Evolutionary conservation across 2,329 filamentous ascomycete species (phyloP).

Genomic region (Neodidymelliopsis sp.): DNA sequence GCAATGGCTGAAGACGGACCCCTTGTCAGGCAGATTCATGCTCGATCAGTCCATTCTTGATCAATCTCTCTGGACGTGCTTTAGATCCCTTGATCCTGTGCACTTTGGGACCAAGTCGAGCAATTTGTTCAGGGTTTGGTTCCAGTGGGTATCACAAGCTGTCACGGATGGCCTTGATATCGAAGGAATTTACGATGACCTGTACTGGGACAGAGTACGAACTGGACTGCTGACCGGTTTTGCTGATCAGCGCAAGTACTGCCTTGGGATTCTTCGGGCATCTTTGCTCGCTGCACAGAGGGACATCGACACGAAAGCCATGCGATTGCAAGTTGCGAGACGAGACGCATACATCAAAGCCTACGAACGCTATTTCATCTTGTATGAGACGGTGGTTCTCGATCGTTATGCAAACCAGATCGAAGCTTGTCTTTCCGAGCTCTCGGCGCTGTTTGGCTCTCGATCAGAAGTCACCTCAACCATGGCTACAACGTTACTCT

Average conservation of each 20-base stretch:
- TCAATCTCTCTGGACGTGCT: conserved; percentile 33
- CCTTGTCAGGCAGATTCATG: not conserved
- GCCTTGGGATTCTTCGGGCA: conserved; percentile 54
- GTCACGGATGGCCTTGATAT: conserved; percentile 23
- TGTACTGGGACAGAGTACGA: conserved; percentile 53
- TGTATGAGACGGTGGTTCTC: conserved; percentile 59
- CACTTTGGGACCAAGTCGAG: conserved; percentile 30
- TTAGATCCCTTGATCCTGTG: conserved; percentile 27
- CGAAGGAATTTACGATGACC: conserved; percentile 34
- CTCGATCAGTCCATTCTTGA: conserved; percentile 23
- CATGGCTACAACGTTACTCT: conserved; percentile 55
- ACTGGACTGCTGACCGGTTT: conserved; percentile 52
- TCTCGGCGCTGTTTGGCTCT: conserved; percentile 49
- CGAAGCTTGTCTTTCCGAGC: conserved; percentile 53
- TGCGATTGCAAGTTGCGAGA: conserved; percentile 29
- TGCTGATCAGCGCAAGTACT: conserved; percentile 56
- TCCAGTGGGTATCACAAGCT: conserved; percentile 44
- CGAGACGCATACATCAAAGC: conserved; percentile 34
- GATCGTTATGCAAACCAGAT: conserved; percentile 60
- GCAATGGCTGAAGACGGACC: conserved; percentile 11
- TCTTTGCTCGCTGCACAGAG: conserved; percentile 46
- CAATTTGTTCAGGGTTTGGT: conserved; percentile 45
- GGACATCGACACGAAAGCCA: conserved; percentile 34
- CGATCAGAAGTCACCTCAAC: conserved; percentile 46
- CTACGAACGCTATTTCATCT: conserved; percentile 54